Evolutionary conservation across 176 grass and related monocot species (phyloP), one percentile per base, ranked within the genome.

Genomic region (Secale cereale): DNA sequence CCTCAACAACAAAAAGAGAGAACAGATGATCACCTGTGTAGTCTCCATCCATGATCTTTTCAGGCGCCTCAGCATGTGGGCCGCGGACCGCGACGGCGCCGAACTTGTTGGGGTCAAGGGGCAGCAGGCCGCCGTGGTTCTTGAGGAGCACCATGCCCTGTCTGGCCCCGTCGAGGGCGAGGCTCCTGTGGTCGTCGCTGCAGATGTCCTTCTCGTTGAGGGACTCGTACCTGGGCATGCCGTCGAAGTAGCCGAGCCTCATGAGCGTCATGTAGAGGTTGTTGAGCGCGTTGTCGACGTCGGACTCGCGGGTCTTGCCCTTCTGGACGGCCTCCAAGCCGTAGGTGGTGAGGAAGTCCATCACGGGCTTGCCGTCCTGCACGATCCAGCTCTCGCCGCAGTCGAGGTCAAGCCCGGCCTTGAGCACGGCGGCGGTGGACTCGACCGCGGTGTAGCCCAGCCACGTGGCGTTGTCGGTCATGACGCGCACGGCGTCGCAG

Each of bases 211-310:
- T 76, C 66, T 31, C 29, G 43, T n/a, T 32, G 12, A 90, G 89
- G 41, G 68, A 57, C 37, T 46, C 78, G 65, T 73, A 85, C 59
- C 10, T 30, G 0, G 88, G 81, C 31, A 89, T 77, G 40, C 70
- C 86, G 75, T 95, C 87, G 79, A 95, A 95, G 86, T 85, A 92
- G 75, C 94, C 94, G 63, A 91, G 50, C 26, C 91, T 43, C 86
- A 93, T 93, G 72, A 90, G 65, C 50, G 87, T 87, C 74, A 85
- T 77, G 70, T 82, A 91, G 73, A 89, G 85, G 79, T 92, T 92
- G 10, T 35, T 78, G 74, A 96, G 75, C 2, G 94, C 94, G n/a
- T 67, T 81, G 81, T 96, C 89, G 75, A 93, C 72, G 74, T 91
- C 77, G n/a, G 86, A 29, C 77, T 96, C 94, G 16, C 41, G 65